Percentiles rank a stretch among this genome's conserved stretches.
phyloP scores from a whole-genome alignment of 2,329 filamentous ascomycete species.

The Sporothrix dimorphospora region DNA sequence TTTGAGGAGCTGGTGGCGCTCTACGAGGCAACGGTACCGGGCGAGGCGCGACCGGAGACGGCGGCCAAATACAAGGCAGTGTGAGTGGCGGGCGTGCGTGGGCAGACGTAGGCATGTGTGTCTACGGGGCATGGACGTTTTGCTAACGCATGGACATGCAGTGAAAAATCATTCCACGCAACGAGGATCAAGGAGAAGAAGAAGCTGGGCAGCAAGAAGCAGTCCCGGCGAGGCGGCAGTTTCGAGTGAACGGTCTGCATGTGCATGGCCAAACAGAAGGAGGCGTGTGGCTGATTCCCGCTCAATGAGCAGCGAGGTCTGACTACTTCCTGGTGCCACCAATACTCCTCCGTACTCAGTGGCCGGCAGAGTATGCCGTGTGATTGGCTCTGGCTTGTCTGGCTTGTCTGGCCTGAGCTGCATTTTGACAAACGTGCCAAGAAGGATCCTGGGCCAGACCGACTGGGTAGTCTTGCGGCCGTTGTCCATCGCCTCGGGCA shows the following conservation, averaged over 20 bases:
- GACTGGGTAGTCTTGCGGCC: neutral
- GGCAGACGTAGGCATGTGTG: neutral
- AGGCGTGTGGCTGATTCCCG: neutral
- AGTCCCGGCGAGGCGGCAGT: slow-evolving; percentile 45
- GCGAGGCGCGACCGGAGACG: slow-evolving; percentile 51
- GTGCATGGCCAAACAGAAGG: neutral
- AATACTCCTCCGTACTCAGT: no score
- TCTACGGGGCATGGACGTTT: neutral
- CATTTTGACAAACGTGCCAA: slow-evolving; percentile 8
- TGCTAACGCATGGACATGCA: slow-evolving; percentile 35
- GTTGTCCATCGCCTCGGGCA: neutral
- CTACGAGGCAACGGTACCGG: slow-evolving; percentile 52
- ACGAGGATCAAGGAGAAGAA: slow-evolving; percentile 54
- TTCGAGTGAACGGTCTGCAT: slow-evolving; percentile 16
- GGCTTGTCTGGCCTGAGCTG: neutral
- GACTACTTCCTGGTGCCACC: neutral
- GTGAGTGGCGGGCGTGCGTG: slow-evolving; percentile 43
- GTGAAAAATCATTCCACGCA: slow-evolving; percentile 52
- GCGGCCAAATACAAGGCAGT: slow-evolving; percentile 53
- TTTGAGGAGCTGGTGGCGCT: slow-evolving; percentile 53
- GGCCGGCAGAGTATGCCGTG: neutral
- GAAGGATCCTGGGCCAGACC: neutral
- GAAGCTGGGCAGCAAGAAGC: slow-evolving; percentile 54
- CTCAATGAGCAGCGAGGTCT: neutral
- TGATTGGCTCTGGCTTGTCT: neutral